Evolutionary conservation across 345 rosid species (phyloP).

Genomic region (Moringa oleifera): DNA sequence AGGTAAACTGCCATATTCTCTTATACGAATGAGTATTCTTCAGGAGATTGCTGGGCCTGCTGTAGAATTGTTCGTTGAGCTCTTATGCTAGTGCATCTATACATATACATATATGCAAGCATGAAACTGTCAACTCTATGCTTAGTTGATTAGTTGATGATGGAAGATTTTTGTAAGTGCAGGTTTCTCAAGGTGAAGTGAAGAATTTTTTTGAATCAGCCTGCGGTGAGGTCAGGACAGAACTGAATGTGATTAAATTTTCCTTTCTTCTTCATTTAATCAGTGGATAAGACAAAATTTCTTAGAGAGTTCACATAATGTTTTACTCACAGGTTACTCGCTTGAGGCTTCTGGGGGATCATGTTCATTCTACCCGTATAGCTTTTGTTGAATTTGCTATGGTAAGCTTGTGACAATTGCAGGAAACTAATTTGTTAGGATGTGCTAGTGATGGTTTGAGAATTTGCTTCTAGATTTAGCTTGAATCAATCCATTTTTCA

Average conservation of each 20-base stretch:
- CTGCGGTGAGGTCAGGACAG: constrained; percentile 74
- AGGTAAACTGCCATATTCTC: constrained; percentile 30
- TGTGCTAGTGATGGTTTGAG: no score
- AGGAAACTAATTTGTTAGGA: no score
- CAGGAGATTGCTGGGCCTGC: no score
- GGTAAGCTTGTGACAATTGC: constrained; percentile 36
- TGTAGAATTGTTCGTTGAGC: no score
- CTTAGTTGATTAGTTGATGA: neutral
- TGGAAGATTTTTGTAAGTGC: constrained; percentile 10
- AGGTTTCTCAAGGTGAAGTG: constrained; percentile 81
- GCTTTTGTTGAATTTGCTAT: constrained; percentile 83
- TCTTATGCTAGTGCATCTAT: no score
- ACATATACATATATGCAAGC: no score
- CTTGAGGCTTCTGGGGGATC: constrained; percentile 82
- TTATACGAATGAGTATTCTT: no score
- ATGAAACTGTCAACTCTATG: no score
- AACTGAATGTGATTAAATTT: neutral
- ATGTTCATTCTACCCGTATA: constrained; percentile 79
- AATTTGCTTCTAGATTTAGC: no score
- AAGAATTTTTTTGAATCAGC: constrained; percentile 69
- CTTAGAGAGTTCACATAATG: no score
- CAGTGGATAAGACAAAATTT: no score
- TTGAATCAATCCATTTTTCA: no score
- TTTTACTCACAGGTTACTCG: constrained; percentile 54
- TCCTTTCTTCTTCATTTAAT: neutral